Percentiles rank a stretch among this genome's conserved stretches.
Evolutionary conservation across 495 filamentous ascomycete species (phyloP).

Genomic region (Penicillium antarcticum): DNA sequence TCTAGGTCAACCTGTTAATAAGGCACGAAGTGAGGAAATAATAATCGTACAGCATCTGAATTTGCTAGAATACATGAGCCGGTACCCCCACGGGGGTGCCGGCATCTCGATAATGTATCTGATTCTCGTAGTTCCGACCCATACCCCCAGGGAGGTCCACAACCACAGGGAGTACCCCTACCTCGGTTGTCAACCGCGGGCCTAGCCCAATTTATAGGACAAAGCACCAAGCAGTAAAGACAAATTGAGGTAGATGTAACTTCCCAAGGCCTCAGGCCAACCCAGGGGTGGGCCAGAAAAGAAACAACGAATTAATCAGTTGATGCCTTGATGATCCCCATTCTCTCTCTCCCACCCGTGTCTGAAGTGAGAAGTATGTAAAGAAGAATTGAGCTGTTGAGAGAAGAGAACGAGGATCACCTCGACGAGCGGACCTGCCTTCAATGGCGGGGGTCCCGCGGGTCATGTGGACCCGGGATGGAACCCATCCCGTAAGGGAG

Average conservation of each 20-base stretch:
- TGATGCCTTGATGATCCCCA: neutral
- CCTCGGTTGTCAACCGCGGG: neutral
- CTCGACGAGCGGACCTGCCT: neutral
- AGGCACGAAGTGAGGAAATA: neutral
- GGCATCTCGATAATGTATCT: slow-evolving; percentile 1
- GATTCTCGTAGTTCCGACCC: neutral
- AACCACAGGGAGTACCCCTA: neutral
- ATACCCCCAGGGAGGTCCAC: neutral
- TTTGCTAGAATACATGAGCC: slow-evolving; percentile 4
- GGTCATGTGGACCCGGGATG: slow-evolving; percentile 9
- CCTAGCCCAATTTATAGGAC: neutral
- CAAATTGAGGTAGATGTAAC: neutral
- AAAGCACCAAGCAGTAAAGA: neutral
- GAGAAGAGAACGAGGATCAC: neutral
- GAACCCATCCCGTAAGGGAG: slow-evolving; percentile 15
- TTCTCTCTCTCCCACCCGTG: neutral
- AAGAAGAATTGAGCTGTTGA: neutral
- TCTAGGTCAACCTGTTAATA: too few relatives aligned
- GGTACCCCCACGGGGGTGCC: neutral
- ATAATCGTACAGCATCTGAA: neutral
- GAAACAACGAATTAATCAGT: slow-evolving; percentile 3
- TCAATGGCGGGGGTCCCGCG: slow-evolving; percentile 6
- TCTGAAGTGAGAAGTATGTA: too few relatives aligned
- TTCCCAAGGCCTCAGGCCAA: neutral
- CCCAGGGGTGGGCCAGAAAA: slow-evolving; percentile 7